Evolutionary conservation across 2,329 filamentous ascomycete genomes (phyloP).

Genomic region (Venturia nashicola): DNA sequence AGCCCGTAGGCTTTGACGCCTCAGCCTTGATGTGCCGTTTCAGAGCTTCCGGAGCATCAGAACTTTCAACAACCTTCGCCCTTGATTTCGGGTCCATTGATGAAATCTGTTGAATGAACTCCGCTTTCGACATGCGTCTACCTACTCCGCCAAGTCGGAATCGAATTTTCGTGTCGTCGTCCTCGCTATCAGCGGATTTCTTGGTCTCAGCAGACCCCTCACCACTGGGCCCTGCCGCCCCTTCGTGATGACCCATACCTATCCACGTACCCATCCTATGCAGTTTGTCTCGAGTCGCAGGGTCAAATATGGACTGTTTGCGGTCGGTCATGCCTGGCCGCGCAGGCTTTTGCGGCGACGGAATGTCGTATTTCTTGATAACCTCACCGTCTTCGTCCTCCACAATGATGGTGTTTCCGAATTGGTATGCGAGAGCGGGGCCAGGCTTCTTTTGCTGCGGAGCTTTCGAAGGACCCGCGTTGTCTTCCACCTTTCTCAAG

Average conservation of each 20-base stretch:
- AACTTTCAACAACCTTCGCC: constrained; percentile 35
- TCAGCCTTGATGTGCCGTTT: constrained; percentile 34
- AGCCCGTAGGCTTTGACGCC: constrained; percentile 22
- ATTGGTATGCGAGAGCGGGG: constrained; percentile 73
- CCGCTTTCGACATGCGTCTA: constrained; percentile 64
- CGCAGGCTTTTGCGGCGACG: constrained; percentile 27
- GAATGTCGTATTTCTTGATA: constrained; percentile 70
- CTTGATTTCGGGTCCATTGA: constrained; percentile 57
- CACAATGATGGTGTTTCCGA: constrained; percentile 80
- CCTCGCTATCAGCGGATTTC: constrained; percentile 33
- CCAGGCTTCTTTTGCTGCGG: constrained; percentile 37
- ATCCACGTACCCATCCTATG: constrained; percentile 44
- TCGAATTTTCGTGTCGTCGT: constrained; percentile 59
- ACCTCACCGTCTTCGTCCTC: constrained; percentile 81
- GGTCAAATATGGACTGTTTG: constrained; percentile 19
- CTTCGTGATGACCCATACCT: constrained; percentile 22
- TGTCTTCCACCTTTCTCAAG: constrained; percentile 28
- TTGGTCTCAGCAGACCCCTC: constrained; percentile 13
- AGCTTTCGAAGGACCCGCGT: constrained; percentile 19
- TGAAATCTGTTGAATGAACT: constrained; percentile 65
- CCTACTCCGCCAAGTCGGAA: constrained; percentile 68
- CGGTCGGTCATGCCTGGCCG: constrained; percentile 21
- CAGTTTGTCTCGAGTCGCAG: constrained; percentile 29
- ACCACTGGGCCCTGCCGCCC: constrained; percentile 16
- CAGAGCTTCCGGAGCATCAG: constrained; percentile 33